Percentiles rank a stretch among this genome's conserved stretches.
phyloP scores from a whole-genome alignment of 352 stramenopile species.

The Pythium aphanidermatum region DNA sequence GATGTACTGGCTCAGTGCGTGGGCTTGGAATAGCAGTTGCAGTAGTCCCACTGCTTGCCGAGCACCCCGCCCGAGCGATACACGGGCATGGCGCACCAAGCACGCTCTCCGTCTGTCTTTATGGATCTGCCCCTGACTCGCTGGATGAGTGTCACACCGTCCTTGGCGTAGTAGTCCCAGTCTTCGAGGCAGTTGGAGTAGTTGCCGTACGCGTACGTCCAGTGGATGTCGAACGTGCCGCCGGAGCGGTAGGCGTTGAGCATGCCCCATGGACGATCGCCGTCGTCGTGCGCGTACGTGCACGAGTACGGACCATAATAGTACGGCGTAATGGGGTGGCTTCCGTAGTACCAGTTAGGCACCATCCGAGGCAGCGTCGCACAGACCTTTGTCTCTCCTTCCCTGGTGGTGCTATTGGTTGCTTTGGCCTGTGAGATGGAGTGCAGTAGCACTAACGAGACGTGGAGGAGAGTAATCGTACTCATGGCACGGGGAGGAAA shows the following conservation, averaged over 20 bases:
- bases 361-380: no score
- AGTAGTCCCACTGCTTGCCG: neutral
- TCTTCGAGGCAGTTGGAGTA: conserved; percentile 6
- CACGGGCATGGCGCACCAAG: neutral
- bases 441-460: no score
- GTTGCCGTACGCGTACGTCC: conserved; percentile 15
- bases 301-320: conserved; percentile 1
- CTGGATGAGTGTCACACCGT: no score
- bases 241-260: conserved; percentile 11
- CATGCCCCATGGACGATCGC: conserved; percentile 9
- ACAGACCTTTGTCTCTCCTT: conserved; percentile 41
- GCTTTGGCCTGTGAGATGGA: no score
- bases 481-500: no score
- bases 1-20: no score
- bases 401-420: no score
- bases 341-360: conserved; percentile 48
- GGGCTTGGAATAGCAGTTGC: no score
- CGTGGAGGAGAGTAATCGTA: no score
- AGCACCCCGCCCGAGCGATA: neutral
- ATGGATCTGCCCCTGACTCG: no score
- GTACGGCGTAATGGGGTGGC: no score
- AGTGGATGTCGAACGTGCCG: conserved; percentile 3
- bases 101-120: no score
- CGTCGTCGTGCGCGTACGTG: neutral
- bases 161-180: conserved; percentile 6